Percentiles rank a stretch among this genome's conserved stretches.
phyloP scores from a whole-genome alignment of 768 basidiomycete genomes.

The Lactifluus echinatus region DNA sequence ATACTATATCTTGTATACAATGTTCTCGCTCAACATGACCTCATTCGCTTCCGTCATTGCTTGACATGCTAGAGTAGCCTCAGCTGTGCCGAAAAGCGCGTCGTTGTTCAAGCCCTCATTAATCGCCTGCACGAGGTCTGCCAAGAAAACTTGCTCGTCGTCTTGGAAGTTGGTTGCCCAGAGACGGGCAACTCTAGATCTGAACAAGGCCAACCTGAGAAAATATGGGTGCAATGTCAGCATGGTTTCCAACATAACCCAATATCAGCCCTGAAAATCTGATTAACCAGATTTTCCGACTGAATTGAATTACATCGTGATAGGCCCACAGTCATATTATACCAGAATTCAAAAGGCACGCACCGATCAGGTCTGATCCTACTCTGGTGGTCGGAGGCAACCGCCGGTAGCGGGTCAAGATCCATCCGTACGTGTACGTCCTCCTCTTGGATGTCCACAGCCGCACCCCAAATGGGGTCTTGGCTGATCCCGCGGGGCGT shows the following conservation, averaged over 20 bases:
- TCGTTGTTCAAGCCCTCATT: constrained; percentile 67
- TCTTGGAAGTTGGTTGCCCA: constrained; percentile 63
- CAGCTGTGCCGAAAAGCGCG: constrained; percentile 68
- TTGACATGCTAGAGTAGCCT: constrained; percentile 65
- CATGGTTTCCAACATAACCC: background rate
- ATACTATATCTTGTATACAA: constrained; percentile 72
- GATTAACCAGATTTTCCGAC: no score
- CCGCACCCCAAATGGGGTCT: constrained; percentile 56
- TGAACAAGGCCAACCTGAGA: constrained; percentile 78
- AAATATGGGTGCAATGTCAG: background rate
- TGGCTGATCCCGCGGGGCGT: constrained; percentile 30
- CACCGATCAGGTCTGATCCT: constrained; percentile 52
- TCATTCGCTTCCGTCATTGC: constrained; percentile 74
- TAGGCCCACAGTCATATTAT: no score
- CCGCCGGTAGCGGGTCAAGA: constrained; percentile 33
- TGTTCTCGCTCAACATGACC: constrained; percentile 81
- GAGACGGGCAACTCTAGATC: constrained; percentile 61
- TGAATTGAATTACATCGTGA: no score
- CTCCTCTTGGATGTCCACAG: constrained; percentile 20
- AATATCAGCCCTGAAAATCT: no score
- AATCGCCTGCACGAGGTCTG: constrained; percentile 58
- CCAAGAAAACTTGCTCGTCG: constrained; percentile 67
- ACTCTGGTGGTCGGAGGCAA: constrained; percentile 33
- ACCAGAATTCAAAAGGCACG: constrained; percentile 23
- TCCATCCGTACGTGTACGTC: constrained; percentile 53